Conservation (phyloP, 108 stramenopile genomes). For the Cylindrotheca closterium region DNA sequence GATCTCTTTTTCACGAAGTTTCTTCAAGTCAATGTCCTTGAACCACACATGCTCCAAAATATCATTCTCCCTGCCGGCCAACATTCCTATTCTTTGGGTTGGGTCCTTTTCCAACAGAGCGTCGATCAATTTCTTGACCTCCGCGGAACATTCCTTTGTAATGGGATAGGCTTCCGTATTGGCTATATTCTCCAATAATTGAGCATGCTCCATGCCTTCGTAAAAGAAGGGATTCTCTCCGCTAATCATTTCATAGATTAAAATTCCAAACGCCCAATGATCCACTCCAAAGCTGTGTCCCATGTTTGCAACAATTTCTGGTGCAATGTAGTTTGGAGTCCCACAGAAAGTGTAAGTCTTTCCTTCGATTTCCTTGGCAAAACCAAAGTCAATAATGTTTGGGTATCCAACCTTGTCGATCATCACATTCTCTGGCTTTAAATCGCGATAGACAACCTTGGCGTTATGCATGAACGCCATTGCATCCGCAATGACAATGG, state of each 20-base stretch:
- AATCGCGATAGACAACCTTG: slow-evolving; percentile 88
- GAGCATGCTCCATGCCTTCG: slow-evolving; percentile 54
- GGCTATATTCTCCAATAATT: slow-evolving; percentile 72
- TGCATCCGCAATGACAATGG: slow-evolving; percentile 34
- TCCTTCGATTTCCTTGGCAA: slow-evolving; percentile 52
- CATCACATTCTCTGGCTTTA: slow-evolving; percentile 87
- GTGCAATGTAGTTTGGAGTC: slow-evolving; percentile 87
- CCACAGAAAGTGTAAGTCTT: slow-evolving; percentile 88
- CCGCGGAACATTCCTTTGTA: slow-evolving; percentile 33
- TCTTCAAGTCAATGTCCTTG: slow-evolving; percentile 54
- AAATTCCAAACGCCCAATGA: slow-evolving; percentile 88
- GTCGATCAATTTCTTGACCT: slow-evolving; percentile 43
- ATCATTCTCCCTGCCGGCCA: slow-evolving; percentile 5
- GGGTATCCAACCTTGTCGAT: slow-evolving; percentile 74
- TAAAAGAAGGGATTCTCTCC: slow-evolving; percentile 63
- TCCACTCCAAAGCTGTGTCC: slow-evolving; percentile 86
- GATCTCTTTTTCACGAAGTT: slow-evolving; percentile 48
- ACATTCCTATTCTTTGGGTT: slow-evolving; percentile 46
- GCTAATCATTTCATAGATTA: slow-evolving; percentile 85
- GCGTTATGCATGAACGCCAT: slow-evolving; percentile 88
- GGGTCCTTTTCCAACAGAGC: slow-evolving; percentile 45
- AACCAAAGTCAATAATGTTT: slow-evolving; percentile 89
- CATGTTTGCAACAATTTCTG: slow-evolving; percentile 77
- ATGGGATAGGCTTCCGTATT: slow-evolving; percentile 46
- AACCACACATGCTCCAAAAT: slow-evolving; percentile 19